Evolutionary conservation across 1,139 yeast species (phyloP).

Genomic region (Candida tropicalis): DNA sequence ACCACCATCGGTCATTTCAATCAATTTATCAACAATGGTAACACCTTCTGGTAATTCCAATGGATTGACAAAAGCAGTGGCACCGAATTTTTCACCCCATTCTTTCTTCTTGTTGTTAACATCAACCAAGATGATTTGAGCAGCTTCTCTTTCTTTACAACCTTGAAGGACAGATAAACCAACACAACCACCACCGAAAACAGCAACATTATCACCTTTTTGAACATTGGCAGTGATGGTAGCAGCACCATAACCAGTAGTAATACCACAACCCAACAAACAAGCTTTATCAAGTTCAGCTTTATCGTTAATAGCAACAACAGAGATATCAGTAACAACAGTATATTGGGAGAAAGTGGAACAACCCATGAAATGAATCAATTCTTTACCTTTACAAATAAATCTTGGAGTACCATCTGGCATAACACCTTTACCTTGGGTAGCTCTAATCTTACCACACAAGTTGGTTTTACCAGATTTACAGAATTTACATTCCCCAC

Average conservation of each 20-base stretch:
- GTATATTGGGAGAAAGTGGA: slow-evolving; percentile 97
- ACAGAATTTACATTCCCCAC: slow-evolving; percentile 94
- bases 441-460: slow-evolving; percentile 85
- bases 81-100: slow-evolving; percentile 91
- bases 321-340: slow-evolving; percentile 97
- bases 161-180: slow-evolving; percentile 97
- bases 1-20: slow-evolving; percentile 95
- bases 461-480: slow-evolving; percentile 92
- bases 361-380: slow-evolving; percentile 96
- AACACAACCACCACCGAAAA: slow-evolving; percentile 97
- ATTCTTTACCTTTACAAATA: slow-evolving; percentile 76
- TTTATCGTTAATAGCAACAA: slow-evolving; percentile 82
- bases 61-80: slow-evolving; percentile 93
- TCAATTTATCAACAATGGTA: slow-evolving; percentile 78
- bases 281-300: slow-evolving; percentile 89
- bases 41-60: slow-evolving; percentile 69
- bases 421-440: slow-evolving; percentile 34
- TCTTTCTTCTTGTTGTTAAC: slow-evolving; percentile 79
- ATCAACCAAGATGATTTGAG: slow-evolving; percentile 83
- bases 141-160: slow-evolving; percentile 80
- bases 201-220: slow-evolving; percentile 91
- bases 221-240: slow-evolving; percentile 90
- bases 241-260: slow-evolving; percentile 99
- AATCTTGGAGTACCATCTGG: slow-evolving; percentile 96
- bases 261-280: slow-evolving; percentile 95